A percentile compares a stretch with the other conserved stretches of the same genome.
Evolutionary conservation across 1,284 basidiomycete species (phyloP).

Genomic region (Cutaneotrichosporon dermatis): DNA sequence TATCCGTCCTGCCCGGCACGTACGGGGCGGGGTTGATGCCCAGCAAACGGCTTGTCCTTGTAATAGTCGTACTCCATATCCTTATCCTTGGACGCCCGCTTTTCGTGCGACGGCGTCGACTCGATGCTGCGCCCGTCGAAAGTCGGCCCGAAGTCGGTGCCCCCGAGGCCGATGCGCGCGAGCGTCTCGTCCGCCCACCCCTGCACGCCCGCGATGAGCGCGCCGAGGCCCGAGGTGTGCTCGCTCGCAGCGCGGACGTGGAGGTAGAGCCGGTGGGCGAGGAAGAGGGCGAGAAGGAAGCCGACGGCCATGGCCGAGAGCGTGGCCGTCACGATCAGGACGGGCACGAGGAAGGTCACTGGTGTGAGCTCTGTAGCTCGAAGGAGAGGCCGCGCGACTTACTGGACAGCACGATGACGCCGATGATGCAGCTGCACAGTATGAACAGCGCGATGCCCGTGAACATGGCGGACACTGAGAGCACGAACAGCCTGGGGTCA

Average conservation of each 20-base stretch:
- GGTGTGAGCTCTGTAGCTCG: neutral
- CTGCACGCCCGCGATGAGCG: neutral
- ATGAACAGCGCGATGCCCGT: conserved; percentile 22
- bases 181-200: conserved; percentile 31
- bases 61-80: neutral
- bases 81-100: neutral
- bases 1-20: neutral
- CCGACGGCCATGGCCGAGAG: conserved; percentile 25
- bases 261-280: conserved; percentile 39
- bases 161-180: conserved; percentile 19
- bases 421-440: conserved; percentile 25
- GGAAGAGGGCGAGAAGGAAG: conserved; percentile 36
- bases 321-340: conserved; percentile 33
- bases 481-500: conserved; percentile 28
- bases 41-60: neutral
- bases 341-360: conserved; percentile 37
- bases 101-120: too few relatives aligned
- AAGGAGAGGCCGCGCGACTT: conserved; percentile 1
- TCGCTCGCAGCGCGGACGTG: conserved; percentile 20
- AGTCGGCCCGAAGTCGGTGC: neutral
- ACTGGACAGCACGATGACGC: conserved; percentile 25
- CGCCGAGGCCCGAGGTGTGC: neutral
- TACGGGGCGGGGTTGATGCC: too few relatives aligned
- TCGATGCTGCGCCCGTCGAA: conserved; percentile 3
- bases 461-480: conserved; percentile 21